Evolutionary conservation across 1,139 yeast genomes (phyloP), one percentile per base, ranked within the genome.

Genomic region (Geotrichum histeridarum): DNA sequence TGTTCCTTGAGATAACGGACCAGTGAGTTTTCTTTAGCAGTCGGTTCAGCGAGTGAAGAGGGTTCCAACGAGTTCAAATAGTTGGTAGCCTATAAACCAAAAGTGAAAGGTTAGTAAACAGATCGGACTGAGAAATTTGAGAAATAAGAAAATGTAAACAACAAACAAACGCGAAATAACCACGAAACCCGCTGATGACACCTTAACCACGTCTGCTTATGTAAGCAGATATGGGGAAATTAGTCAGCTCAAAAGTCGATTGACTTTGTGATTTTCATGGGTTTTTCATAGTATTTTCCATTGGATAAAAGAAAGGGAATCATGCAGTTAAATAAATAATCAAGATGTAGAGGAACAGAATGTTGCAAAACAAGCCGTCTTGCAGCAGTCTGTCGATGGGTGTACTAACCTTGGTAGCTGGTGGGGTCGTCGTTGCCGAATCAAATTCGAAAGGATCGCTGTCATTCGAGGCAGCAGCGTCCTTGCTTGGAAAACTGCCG

Each of bases 271-370:
- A 22, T 5, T 22, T 22, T 22, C 27, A 22, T 22, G 27, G 27
- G 27, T 22, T 22, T n/a, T 22, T 22, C 27, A 22, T 22, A 22
- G 27, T 22, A 22, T 22, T 22, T 22, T 22, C 27, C 27, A 22
- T 22, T 33, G 3, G 37, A 37, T 14, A 15, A 37, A 15, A n/a
- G 18, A 15, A 18, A 39, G 4, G 33, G 14, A 5, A 9, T 38
- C 50, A 47, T 47, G 50, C 43, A n/a, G 43, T 35, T 18, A 47
- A 39, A 38, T 47, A 47, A 47, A 47, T 36, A 12, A 47, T 38
- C 33, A 38, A 6, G 12, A 47, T 27, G 43, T 47, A 47, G 22
- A 38, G 30, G 9, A 47, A n/a, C 27, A 47, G 17, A 22, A 47
- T 12, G 9, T 37, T 36, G 42, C 32, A 27, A 27, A 47, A 47